Base-by-base conservation (phyloP, 768 basidiomycete genomes). In the Coprinopsis marcescibilis region DNA sequence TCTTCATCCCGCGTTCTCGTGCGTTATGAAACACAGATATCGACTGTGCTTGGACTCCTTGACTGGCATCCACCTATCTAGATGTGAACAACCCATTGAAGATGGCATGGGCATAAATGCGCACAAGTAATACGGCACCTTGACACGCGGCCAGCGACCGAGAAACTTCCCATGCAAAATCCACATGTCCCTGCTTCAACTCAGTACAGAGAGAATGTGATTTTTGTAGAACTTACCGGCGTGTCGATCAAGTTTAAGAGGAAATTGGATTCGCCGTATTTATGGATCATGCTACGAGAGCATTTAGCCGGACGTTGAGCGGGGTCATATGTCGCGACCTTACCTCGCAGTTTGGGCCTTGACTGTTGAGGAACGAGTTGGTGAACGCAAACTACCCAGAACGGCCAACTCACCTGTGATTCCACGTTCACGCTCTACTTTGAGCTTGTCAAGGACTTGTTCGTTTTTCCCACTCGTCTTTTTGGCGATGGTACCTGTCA, bases 41-140 rank as follows among this genome's bases (percentile, higher is more conserved):
- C 12, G 94, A 92, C 65, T 99, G 96, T 0, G 96, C 96, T 65
- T 99, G 96, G 6, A 99, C 83, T 14, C 96, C 96, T 70, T 95
- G 94, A 43, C 89, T 91, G n/a, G 91, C 90, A 59, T 99, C 96
- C 2, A 98, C 93, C 56, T 97, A 67, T 7, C 78, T 58, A 26
- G 40, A 27, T 19, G 19, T n/a, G 46, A 45, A 24, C 17, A 49
- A 42, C 25, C 24, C 33, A n/a, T n/a, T n/a, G 37, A 13, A 41
- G 17, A 45, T 29, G 6, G 11, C 20, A 56, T 62, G 48, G 11
- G 32, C 23, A 33, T 10, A 14, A 3, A 3, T 24, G 42, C 50
- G 17, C 57, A 78, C 77, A n/a, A 79, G 67, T 29, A 83, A 62
- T 33, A 83, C 61, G 8, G 90, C 95, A 7, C 96, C 96, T 68